These are phyloP conservation scores for Vitis vinifera DNA, from an alignment of 164 flowering plant genomes.

Conservation along the genomic window DNA sequence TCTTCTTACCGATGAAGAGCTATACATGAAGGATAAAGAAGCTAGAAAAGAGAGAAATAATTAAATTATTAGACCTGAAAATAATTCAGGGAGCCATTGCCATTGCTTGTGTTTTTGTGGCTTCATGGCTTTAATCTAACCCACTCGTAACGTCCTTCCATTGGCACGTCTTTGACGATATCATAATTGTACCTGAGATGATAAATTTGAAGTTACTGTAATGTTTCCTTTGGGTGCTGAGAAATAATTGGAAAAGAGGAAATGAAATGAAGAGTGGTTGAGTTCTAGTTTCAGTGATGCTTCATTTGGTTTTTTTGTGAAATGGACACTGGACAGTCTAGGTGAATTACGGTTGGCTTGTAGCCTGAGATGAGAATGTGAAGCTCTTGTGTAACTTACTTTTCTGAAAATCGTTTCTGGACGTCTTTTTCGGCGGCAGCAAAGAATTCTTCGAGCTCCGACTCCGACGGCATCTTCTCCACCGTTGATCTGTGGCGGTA, in stretches of 20 bases:
- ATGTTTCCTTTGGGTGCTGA: background rate
- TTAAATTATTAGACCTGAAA: background rate
- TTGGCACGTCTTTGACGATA: slow-evolving; percentile 50
- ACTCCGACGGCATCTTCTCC: slow-evolving; percentile 44
- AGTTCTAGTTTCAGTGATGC: background rate
- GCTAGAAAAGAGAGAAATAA: background rate
- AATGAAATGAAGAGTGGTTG: background rate
- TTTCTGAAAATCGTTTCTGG: slow-evolving; percentile 41
- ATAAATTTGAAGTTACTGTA: no score
- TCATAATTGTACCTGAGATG: slow-evolving; percentile 64
- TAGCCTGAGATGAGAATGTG: background rate
- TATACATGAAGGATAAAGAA: background rate
- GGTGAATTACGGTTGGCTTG: background rate
- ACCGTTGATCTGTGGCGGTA: slow-evolving; percentile 19
- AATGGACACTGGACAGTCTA: background rate
- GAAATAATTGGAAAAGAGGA: background rate
- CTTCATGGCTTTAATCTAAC: slow-evolving; percentile 35
- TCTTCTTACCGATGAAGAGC: background rate
- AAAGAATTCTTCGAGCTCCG: slow-evolving; percentile 63
- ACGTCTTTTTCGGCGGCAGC: slow-evolving; percentile 42
- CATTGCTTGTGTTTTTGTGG: background rate
- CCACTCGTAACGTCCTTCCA: slow-evolving; percentile 77
- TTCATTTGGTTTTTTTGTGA: background rate
- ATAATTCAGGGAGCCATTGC: background rate
- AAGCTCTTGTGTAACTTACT: slow-evolving; percentile 30